Evolutionary conservation across 441 rosid genomes (phyloP).

Genomic region (Arabidopsis hybrid): DNA sequence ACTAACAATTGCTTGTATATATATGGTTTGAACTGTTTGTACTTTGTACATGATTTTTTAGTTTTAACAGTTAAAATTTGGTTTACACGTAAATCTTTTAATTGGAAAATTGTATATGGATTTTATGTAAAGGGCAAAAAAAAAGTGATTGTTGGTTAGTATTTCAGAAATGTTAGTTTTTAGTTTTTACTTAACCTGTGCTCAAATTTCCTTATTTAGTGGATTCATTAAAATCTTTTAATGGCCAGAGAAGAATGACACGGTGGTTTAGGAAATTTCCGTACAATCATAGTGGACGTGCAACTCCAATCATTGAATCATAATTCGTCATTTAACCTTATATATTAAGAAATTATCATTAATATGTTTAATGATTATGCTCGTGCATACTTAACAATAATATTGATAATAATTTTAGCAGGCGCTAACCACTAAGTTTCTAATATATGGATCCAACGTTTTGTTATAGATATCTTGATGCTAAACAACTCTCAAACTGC

Average conservation of each 20-base stretch:
- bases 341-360: background rate
- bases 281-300: slow-evolving; percentile 28
- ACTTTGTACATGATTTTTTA: background rate
- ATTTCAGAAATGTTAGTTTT: background rate
- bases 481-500: background rate
- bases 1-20: background rate
- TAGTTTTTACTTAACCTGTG: background rate
- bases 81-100: background rate
- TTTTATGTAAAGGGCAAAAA: background rate
- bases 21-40: background rate
- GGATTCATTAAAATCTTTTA: slow-evolving; percentile 8
- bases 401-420: background rate
- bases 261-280: slow-evolving; percentile 37
- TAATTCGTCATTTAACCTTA: slow-evolving; percentile 2
- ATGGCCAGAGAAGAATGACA: slow-evolving; percentile 32
- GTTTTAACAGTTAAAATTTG: background rate
- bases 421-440: slow-evolving; percentile 7
- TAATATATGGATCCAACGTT: slow-evolving; percentile 9
- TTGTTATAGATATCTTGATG: background rate
- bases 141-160: background rate
- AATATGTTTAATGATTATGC: slow-evolving; percentile 37
- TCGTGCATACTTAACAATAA: slow-evolving; percentile 35
- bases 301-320: slow-evolving; percentile 31
- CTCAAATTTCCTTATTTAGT: background rate
- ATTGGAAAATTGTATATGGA: background rate